Evolutionary conservation across 345 rosid genomes (phyloP).

Genomic region (Streptanthus diversifolius): DNA sequence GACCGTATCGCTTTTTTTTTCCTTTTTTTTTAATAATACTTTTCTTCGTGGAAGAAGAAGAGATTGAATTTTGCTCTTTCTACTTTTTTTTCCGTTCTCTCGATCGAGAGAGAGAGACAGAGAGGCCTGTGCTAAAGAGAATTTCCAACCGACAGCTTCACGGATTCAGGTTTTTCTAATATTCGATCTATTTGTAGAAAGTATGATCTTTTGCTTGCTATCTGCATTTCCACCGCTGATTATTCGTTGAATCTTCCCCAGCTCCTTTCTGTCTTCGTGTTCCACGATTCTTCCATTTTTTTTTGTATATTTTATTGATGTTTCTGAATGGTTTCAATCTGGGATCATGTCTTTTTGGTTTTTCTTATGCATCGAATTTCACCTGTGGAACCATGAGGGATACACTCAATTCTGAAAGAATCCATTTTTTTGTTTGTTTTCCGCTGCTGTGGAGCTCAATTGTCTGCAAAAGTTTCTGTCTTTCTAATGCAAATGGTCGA

Average conservation of each 20-base stretch:
- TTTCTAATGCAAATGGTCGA: background rate
- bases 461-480: background rate
- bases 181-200: constrained; percentile 4
- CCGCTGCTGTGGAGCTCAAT: constrained; percentile 7
- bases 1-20: constrained; percentile 16
- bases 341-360: constrained; percentile 4
- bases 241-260: constrained; percentile 5
- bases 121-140: constrained; percentile 4
- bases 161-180: constrained; percentile 4
- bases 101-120: constrained; percentile 29
- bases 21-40: background rate
- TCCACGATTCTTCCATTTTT: background rate
- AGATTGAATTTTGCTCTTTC: constrained; percentile 12
- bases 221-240: constrained; percentile 16
- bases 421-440: background rate
- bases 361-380: background rate
- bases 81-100: constrained; percentile 24
- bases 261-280: background rate
- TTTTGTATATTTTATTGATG: background rate
- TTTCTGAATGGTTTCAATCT: background rate
- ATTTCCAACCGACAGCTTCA: constrained; percentile 23
- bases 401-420: background rate
- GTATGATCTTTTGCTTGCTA: background rate
- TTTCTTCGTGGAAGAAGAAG: constrained; percentile 12
- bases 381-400: background rate